Conservation (phyloP, 2,329 filamentous ascomycete species). For the Pseudocercospora crystallina region DNA sequence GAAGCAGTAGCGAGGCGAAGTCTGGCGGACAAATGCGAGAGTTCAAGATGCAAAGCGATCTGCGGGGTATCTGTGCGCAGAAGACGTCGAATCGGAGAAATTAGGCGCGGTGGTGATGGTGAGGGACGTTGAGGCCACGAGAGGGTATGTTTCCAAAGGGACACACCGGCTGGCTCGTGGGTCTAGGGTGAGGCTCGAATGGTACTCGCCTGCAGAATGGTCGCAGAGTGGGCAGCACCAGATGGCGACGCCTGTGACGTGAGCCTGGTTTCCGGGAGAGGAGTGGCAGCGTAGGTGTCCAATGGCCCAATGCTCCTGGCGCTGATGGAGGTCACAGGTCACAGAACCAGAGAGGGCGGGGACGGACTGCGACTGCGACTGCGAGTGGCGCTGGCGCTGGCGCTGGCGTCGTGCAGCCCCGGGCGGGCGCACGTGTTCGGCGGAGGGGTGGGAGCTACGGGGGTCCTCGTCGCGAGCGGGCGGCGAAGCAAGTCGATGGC, state of each 20-base stretch:
- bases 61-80: slow-evolving; percentile 2
- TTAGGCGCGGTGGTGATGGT: slow-evolving; percentile 15
- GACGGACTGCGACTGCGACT: not conserved
- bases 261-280: slow-evolving; percentile 20
- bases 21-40: no score
- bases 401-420: not conserved
- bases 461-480: no score
- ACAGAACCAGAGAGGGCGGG: slow-evolving; percentile 11
- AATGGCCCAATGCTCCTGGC: not conserved
- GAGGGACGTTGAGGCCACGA: slow-evolving; percentile 13
- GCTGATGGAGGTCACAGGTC: not conserved
- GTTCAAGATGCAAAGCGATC: no score
- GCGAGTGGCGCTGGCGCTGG: no score
- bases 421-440: no score
- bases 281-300: not conserved
- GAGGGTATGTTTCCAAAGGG: slow-evolving; percentile 14
- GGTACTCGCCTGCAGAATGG: slow-evolving; percentile 25
- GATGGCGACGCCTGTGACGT: slow-evolving; percentile 14
- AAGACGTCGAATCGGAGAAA: slow-evolving; percentile 26
- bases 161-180: slow-evolving; percentile 23
- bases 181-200: slow-evolving; percentile 19
- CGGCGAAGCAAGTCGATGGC: no score
- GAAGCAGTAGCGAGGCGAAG: no score
- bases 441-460: no score
- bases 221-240: slow-evolving; percentile 20